Evolutionary conservation across 331 rosid genomes (phyloP).

Genomic region (Quercus tomentella): DNA sequence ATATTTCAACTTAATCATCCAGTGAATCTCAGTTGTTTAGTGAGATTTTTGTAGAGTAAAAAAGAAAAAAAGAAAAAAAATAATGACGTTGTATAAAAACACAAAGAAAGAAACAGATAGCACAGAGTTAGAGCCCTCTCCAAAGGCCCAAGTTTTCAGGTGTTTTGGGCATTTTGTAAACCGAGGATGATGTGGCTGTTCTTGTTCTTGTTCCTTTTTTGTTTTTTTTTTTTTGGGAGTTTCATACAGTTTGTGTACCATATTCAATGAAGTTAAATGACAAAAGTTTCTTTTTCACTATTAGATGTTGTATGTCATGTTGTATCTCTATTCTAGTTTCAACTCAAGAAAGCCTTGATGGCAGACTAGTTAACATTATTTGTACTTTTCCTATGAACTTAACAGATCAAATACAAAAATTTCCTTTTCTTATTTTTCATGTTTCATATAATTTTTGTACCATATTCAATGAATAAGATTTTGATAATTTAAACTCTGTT

Average conservation of each 20-base stretch:
- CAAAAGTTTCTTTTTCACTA: background rate
- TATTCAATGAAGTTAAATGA: conserved; percentile 22
- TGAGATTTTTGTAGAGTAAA: conserved; percentile 32
- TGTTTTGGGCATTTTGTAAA: conserved; percentile 56
- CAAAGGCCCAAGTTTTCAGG: conserved; percentile 50
- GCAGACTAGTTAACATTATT: too few species aligned
- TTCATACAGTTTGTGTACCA: conserved; percentile 32
- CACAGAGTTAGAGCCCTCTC: conserved; percentile 74
- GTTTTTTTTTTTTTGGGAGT: conserved; percentile 12
- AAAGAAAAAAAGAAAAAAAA: conserved; percentile 9
- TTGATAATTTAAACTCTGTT: too few species aligned
- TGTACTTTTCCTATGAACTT: too few species aligned
- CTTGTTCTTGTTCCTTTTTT: too few species aligned
- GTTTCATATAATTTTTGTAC: too few species aligned
- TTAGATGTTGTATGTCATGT: background rate
- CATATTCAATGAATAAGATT: too few species aligned
- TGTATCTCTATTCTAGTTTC: background rate
- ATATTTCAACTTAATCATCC: background rate
- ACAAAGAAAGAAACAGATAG: conserved; percentile 17
- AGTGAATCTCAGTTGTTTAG: conserved; percentile 10
- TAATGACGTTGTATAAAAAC: conserved; percentile 22
- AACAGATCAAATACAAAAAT: too few species aligned
- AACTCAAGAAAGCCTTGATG: too few species aligned
- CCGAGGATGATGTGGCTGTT: conserved; percentile 68
- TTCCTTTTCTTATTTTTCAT: too few species aligned